Conservation (phyloP, 768 basidiomycete species). For the Pulveroboletus sp. region DNA sequence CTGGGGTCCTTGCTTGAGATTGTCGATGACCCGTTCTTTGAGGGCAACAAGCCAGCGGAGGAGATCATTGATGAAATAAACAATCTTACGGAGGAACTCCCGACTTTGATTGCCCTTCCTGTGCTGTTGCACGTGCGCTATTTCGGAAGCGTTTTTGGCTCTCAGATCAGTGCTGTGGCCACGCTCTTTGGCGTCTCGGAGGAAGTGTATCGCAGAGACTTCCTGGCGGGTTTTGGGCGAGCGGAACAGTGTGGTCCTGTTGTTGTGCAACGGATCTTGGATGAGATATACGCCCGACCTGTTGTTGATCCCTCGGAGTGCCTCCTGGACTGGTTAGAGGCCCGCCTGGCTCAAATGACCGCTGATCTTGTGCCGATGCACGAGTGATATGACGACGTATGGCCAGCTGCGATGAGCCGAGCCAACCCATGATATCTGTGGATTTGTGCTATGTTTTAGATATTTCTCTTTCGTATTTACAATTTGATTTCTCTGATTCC, state of each 20-base stretch:
- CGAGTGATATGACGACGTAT: neutral
- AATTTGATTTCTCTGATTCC: too few relatives aligned
- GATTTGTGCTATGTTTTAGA: neutral
- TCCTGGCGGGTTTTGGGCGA: conserved; percentile 68
- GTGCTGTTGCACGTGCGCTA: conserved; percentile 52
- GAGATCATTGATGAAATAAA: conserved; percentile 41
- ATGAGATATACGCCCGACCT: conserved; percentile 38
- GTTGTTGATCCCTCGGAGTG: conserved; percentile 27
- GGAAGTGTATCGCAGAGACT: conserved; percentile 61
- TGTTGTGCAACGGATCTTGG: conserved; percentile 54
- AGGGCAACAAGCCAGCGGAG: conserved; percentile 16
- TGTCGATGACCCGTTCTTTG: conserved; percentile 31
- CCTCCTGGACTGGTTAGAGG: conserved; percentile 46
- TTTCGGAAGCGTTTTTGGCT: conserved; percentile 1
- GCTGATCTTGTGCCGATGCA: conserved; percentile 16
- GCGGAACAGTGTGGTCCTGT: conserved; percentile 68
- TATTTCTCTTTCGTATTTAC: neutral
- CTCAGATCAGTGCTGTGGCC: conserved; percentile 37
- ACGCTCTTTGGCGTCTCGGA: conserved; percentile 54
- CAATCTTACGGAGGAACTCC: conserved; percentile 55
- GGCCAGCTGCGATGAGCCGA: neutral
- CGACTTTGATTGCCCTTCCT: conserved; percentile 70
- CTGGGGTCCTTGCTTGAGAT: conserved; percentile 55
- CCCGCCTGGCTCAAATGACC: conserved; percentile 10
- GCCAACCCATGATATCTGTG: neutral